phyloP scores from a whole-genome alignment of 352 stramenopile genomes.

The Saprolegnia parasitica region DNA sequence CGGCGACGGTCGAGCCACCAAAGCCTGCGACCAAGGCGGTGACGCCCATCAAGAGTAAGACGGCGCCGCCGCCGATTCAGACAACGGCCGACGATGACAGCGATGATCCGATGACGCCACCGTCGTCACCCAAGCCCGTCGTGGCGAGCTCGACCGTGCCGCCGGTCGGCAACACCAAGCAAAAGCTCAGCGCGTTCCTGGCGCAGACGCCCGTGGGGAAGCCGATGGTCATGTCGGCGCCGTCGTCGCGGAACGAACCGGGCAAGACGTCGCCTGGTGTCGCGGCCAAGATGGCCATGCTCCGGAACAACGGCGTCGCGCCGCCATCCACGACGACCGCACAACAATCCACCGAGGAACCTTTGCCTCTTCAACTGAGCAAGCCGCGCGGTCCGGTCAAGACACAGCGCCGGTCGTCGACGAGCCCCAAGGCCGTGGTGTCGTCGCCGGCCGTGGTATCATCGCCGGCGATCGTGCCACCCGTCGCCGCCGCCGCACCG shows the following conservation, averaged over 20 bases:
- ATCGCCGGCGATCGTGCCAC: neutral
- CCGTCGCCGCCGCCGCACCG: neutral
- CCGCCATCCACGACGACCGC: neutral
- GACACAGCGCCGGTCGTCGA: neutral
- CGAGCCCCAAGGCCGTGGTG: neutral
- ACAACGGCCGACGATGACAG: neutral
- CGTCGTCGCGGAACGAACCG: slow-evolving; percentile 9
- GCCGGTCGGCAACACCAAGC: neutral
- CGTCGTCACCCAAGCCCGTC: neutral
- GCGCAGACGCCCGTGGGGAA: slow-evolving; percentile 17
- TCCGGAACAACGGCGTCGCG: neutral
- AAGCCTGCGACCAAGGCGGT: neutral
- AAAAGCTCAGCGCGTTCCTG: slow-evolving; percentile 16
- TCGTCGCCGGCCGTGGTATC: neutral
- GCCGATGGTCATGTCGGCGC: slow-evolving; percentile 18
- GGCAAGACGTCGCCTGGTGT: neutral
- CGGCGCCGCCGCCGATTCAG: neutral
- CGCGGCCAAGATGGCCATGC: neutral
- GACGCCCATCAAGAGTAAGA: slow-evolving; percentile 1
- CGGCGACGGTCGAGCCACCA: neutral
- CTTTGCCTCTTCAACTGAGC: neutral
- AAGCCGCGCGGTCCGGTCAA: slow-evolving; percentile 20
- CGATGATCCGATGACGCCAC: neutral
- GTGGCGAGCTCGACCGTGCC: neutral
- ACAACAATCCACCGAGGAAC: neutral